Percentiles rank a stretch among this genome's conserved stretches.
These are phyloP conservation scores for Arthroderma uncinatum DNA, from an alignment of 2,329 filamentous ascomycete species.

Conservation along the genomic window DNA sequence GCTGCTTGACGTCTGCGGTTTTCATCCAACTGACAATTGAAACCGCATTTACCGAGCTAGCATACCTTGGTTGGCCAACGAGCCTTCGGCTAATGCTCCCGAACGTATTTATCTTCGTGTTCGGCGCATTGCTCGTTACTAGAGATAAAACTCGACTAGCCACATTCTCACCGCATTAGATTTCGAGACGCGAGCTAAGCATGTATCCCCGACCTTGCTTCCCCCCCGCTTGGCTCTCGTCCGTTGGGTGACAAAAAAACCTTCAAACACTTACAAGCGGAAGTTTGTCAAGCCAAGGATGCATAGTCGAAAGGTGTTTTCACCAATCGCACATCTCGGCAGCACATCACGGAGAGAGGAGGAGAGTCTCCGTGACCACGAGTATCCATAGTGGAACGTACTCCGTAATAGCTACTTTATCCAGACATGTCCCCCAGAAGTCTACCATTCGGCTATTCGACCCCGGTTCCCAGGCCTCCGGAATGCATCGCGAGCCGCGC, in stretches of 20 bases:
- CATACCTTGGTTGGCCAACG: not conserved
- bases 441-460: not conserved
- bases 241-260: not conserved
- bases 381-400: slow-evolving; percentile 2
- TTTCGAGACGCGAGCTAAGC: not conserved
- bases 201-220: not conserved
- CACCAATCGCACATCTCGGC: not conserved
- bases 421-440: not conserved
- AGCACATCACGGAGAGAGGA: not conserved
- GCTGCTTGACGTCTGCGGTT: no score
- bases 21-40: no score
- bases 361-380: not conserved
- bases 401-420: not conserved
- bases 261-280: not conserved
- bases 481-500: not conserved
- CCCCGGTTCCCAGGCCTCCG: not conserved
- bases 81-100: not conserved
- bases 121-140: not conserved
- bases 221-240: not conserved
- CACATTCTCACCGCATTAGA: not conserved
- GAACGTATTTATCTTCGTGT: not conserved
- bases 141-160: not conserved
- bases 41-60: no score
- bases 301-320: not conserved
- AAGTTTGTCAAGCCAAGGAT: not conserved